phyloP scores from a whole-genome alignment of 1,284 basidiomycete genomes.

The Fomes fomentarius region DNA sequence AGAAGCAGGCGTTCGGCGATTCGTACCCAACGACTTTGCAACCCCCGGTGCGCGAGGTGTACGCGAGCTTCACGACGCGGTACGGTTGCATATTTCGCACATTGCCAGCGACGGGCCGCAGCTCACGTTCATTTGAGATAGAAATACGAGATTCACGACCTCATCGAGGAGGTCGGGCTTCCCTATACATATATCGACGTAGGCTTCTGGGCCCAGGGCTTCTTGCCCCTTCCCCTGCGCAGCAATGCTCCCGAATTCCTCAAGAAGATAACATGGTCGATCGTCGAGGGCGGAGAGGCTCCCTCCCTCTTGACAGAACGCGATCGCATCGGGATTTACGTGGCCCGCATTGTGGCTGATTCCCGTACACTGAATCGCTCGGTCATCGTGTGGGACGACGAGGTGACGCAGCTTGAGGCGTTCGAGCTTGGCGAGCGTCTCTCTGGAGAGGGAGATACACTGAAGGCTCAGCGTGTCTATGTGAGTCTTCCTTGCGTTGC shows the following conservation, averaged over 20 bases:
- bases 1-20: conserved; percentile 14
- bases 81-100: neutral
- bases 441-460: conserved; percentile 7
- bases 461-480: neutral
- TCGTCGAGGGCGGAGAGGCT: neutral
- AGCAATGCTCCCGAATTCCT: neutral
- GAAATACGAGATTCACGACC: too few species aligned
- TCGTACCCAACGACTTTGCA: conserved; percentile 20
- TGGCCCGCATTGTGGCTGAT: conserved; percentile 19
- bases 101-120: too few species aligned
- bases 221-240: conserved; percentile 4
- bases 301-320: conserved; percentile 14
- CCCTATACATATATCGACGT: conserved; percentile 26
- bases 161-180: too few species aligned
- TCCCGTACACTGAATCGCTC: conserved; percentile 27
- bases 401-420: conserved; percentile 17
- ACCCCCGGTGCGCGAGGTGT: neutral
- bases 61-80: neutral
- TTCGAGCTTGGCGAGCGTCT: conserved; percentile 9
- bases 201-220: conserved; percentile 27
- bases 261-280: neutral
- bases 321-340: conserved; percentile 17
- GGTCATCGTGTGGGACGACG: conserved; percentile 29
- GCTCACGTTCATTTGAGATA: neutral
- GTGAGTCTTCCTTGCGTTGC: neutral